Conservation (phyloP, 2,329 filamentous ascomycete species). For the Beauveria sp. region DNA sequence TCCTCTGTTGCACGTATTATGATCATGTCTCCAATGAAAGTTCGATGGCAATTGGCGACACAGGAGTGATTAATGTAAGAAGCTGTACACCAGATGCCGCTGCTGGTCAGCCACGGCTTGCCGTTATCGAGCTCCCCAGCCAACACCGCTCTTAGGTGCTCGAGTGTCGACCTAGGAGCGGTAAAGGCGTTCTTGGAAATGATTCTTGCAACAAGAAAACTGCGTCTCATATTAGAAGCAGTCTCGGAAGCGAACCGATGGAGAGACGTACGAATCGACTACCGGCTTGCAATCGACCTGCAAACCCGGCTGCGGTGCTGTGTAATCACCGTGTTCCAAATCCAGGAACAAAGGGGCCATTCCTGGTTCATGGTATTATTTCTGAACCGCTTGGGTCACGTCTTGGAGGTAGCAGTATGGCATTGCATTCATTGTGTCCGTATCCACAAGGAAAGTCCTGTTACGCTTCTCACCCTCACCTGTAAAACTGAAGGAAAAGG, state of each 20-base stretch:
- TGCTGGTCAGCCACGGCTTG: background rate
- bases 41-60: background rate
- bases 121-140: background rate
- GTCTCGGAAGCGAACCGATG: background rate
- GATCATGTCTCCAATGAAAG: background rate
- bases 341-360: background rate
- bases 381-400: background rate
- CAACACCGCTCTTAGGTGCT: background rate
- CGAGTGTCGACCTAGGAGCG: background rate
- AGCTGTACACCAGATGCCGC: background rate
- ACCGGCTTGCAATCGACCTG: background rate
- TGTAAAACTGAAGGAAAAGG: background rate
- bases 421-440: background rate
- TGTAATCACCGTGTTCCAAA: background rate
- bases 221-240: background rate
- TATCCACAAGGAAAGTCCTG: background rate
- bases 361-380: background rate
- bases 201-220: background rate
- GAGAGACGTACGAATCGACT: background rate
- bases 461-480: background rate
- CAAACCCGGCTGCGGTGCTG: background rate
- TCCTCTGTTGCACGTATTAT: background rate
- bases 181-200: background rate
- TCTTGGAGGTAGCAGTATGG: background rate
- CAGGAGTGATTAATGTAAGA: conserved; percentile 1